Evolutionary conservation across 345 rosid genomes (phyloP).

Genomic region (Isatis tinctoria): DNA sequence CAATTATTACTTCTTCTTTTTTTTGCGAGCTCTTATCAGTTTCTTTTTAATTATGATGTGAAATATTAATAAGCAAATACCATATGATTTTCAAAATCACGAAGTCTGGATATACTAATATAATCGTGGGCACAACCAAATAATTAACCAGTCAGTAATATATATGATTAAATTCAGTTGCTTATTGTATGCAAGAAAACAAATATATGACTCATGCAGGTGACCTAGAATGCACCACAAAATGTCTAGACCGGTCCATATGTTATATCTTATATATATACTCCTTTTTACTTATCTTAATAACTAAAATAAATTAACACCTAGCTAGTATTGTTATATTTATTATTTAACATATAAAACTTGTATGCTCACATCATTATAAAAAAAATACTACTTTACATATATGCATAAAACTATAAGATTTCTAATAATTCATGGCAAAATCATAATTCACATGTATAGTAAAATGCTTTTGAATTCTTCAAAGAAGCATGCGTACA

Average conservation of each 20-base stretch:
- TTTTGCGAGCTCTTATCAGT: not conserved
- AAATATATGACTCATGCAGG: constrained; percentile 8
- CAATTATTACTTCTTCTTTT: not conserved
- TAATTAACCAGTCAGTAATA: constrained; percentile 20
- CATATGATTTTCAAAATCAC: constrained; percentile 16
- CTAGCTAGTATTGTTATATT: not conserved
- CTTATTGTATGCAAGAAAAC: constrained; percentile 2
- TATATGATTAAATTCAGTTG: not conserved
- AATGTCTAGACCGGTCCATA: not conserved
- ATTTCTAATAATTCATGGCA: not conserved
- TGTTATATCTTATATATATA: not conserved
- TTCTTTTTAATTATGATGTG: not conserved
- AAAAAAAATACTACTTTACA: not conserved
- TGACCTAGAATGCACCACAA: not conserved
- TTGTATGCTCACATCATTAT: not conserved
- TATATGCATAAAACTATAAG: not conserved
- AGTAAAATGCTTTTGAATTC: not conserved
- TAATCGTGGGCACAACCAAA: constrained; percentile 9
- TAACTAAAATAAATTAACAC: not conserved
- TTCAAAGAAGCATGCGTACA: not conserved
- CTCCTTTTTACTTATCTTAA: not conserved
- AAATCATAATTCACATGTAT: not conserved
- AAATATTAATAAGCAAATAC: not conserved
- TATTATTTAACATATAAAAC: not conserved
- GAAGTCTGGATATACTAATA: constrained; percentile 1